Conservation (phyloP, 352 stramenopile species). For the Albugo candida region DNA sequence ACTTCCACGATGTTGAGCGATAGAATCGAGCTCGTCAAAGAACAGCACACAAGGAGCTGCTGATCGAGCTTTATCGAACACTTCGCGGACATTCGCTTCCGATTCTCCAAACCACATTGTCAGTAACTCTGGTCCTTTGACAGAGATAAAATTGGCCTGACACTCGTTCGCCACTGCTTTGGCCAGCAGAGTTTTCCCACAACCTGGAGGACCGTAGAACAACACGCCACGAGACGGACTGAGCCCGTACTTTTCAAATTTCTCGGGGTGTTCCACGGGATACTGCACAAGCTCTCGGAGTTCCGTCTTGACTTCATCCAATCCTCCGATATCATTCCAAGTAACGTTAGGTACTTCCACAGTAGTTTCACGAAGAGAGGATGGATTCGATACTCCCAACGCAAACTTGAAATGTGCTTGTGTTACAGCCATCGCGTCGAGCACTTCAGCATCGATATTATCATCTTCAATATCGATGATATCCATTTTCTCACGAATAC, state of each 20-base stretch:
- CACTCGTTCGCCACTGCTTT: slow-evolving; percentile 99
- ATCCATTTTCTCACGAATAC: slow-evolving; percentile 99
- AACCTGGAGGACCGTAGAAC: slow-evolving; percentile 99
- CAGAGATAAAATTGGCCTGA: slow-evolving; percentile 99
- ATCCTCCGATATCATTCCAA: slow-evolving; percentile 99
- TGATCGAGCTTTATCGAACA: slow-evolving; percentile 97
- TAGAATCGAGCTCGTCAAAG: slow-evolving; percentile 99
- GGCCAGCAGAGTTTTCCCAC: slow-evolving; percentile 99
- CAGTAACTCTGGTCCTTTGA: slow-evolving; percentile 98
- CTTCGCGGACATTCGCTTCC: slow-evolving; percentile 96
- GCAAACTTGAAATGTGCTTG: slow-evolving; percentile 99
- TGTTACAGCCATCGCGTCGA: slow-evolving; percentile 96
- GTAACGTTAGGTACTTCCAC: slow-evolving; percentile 97
- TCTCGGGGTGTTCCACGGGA: slow-evolving; percentile 98
- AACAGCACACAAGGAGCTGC: slow-evolving; percentile 97
- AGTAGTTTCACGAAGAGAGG: slow-evolving; percentile 95
- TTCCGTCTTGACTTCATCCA: slow-evolving; percentile 96
- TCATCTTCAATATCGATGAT: slow-evolving; percentile 99
- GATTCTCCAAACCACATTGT: slow-evolving; percentile 99
- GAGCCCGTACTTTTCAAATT: slow-evolving; percentile 96
- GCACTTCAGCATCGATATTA: slow-evolving; percentile 96
- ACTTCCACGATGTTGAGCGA: slow-evolving; percentile 92
- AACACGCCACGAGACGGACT: slow-evolving; percentile 93
- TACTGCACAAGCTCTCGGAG: slow-evolving; percentile 99
- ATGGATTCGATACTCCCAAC: slow-evolving; percentile 94